These are phyloP conservation scores for Solanum chiquidenum DNA, from an alignment of 257 asterid genomes.

Conservation along the genomic window DNA sequence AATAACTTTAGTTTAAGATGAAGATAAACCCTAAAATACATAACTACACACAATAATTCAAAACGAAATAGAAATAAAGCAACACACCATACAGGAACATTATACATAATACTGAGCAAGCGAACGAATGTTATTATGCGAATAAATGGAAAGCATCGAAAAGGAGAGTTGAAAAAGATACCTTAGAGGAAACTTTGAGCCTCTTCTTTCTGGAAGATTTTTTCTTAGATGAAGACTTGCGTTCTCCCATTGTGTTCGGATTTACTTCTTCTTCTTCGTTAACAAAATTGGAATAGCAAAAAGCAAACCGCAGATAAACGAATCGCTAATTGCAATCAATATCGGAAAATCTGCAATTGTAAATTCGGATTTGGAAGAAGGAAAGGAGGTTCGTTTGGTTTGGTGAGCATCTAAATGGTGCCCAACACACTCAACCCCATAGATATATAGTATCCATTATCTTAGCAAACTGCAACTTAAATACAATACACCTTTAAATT, in stretches of 20 bases:
- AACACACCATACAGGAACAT: background rate
- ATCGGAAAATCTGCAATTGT: background rate
- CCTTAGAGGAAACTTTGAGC: conserved; percentile 46
- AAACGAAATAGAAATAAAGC: background rate
- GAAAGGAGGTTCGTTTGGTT: background rate
- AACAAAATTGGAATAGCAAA: background rate
- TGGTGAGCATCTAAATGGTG: background rate
- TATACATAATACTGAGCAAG: background rate
- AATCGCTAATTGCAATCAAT: background rate
- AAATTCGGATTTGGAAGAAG: background rate
- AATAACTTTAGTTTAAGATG: no score
- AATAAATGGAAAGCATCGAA: background rate
- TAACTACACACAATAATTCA: background rate
- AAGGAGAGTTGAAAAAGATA: background rate
- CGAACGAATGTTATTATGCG: background rate
- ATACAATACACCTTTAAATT: no score
- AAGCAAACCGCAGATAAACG: background rate
- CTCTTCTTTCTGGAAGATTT: conserved; percentile 47
- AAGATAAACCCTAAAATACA: background rate
- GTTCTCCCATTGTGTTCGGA: conserved; percentile 23
- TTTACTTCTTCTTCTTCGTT: conserved; percentile 10
- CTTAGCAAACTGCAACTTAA: background rate
- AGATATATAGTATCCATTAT: background rate
- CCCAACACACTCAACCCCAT: background rate
- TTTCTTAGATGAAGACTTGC: conserved; percentile 39